These are phyloP conservation scores for Phytophthora palmivora DNA, from an alignment of 352 stramenopile species.

Conservation along the genomic window DNA sequence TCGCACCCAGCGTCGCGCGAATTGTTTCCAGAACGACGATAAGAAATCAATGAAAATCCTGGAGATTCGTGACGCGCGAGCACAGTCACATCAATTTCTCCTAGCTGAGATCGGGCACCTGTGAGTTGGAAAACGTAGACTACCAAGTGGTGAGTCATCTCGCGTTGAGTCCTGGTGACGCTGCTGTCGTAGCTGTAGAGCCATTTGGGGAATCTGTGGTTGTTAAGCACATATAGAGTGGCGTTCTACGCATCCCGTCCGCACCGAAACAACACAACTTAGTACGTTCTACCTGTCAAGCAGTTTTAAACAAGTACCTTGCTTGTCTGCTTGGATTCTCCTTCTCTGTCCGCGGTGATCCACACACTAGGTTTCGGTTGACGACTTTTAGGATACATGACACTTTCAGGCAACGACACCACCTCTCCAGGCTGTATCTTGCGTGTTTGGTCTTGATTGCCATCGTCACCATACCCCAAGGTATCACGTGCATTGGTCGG, in stretches of 20 bases:
- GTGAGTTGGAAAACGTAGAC: slow-evolving; percentile 34
- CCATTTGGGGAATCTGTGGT: slow-evolving; percentile 37
- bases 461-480: background rate
- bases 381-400: no score
- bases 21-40: slow-evolving; percentile 11
- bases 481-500: background rate
- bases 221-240: slow-evolving; percentile 41
- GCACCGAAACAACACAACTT: background rate
- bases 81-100: background rate
- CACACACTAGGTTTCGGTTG: no score
- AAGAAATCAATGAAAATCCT: background rate
- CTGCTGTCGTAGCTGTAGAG: slow-evolving; percentile 47
- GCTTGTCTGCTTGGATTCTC: background rate
- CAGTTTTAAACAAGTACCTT: background rate
- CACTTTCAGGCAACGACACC: no score
- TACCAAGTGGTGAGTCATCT: slow-evolving; percentile 43
- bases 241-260: slow-evolving; percentile 29
- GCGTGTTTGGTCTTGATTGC: background rate
- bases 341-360: no score
- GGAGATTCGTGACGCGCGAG: background rate
- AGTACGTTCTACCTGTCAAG: no score
- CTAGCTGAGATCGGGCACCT: no score
- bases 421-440: no score
- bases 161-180: slow-evolving; percentile 35
- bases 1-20: slow-evolving; percentile 10